Evolutionary conservation across 768 basidiomycete species (phyloP), one percentile per base, ranked within the genome.

Genomic region (Russula ochroleuca): DNA sequence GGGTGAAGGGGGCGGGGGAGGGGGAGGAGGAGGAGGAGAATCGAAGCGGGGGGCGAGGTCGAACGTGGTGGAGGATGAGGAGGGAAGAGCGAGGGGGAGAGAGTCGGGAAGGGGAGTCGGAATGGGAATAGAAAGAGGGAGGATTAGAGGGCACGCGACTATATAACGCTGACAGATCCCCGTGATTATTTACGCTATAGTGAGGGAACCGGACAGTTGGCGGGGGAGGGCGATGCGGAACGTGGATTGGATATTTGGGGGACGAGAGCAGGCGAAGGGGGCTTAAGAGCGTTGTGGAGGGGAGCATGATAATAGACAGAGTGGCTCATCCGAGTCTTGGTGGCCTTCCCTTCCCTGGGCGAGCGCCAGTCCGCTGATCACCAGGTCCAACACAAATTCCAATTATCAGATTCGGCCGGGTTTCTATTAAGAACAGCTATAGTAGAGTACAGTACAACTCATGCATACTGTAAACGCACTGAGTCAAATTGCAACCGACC

Each of bases 401-500:
- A 45, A 45, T 45, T 45, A 45, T 5, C 43, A 35, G 35, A 35
- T 35, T n/a, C 10, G 17, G 8, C 19, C 19, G 1, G 0, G 2
- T 2, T 57, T 57, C 57, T 57, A 59, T 59, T 59, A 28, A 40
- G 57, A 59, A 59, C 5, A 8, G 10, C 19, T 43, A 43, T 19
- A 37, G 35, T 37, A 38, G 3, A 38, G n/a, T 21, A 45, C 23
- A 61, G 17, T 40, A 33, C 35, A 77, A 0, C 47, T 70, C 62
- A 72, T 10, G 71, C 71, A 33, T 72, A 72, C 71, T 72, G 62
- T 7, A 31, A 25, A 37, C 1, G 3, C 1, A 2, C 19, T 3
- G 10, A 14, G 52, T 38, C 14, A 15, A 1, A 5, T 7, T 11
- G n/a, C 17, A 45, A 28, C 15, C 14, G n/a, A 28, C 21, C 33